Base-by-base conservation (phyloP, 176 grass and related monocot species). In the Chrysopogon serrulatus region DNA sequence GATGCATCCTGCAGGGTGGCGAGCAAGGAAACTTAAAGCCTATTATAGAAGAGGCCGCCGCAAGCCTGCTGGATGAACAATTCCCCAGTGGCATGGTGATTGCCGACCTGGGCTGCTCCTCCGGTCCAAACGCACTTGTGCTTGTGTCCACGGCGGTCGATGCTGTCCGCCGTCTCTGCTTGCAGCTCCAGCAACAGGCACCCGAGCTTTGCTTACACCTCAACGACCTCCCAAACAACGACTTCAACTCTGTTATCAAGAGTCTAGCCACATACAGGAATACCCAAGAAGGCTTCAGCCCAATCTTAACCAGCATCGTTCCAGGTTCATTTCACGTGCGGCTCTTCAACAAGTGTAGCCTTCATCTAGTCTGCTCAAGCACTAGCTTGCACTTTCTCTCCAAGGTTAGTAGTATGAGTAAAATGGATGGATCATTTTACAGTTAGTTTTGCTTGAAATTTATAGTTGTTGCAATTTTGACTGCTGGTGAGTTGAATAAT, bases 301-400 rank as follows among this genome's bases (percentile, higher is more conserved):
- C 42, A 8, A 12, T 84, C 45, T 2, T 76, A 0, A 31, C 73
- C 18, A 31, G 82, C 73, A 10, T 84, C 24, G 44, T 76, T 10
- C 82, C 82, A 4, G 82, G 82, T 16, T 84, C 82, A 2, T 84
- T 84, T 18, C 60, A 84, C 34, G 82, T 43, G 2, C 59, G 72
- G 3, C 82, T 84, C 4, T 76, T 84, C 59, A 49, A 26, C 7
- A 66, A 34, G 4, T 1, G 17, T 35, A 65, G 54, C 44, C 6
- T 84, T 10, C 82, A 84, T 67, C 10, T 84, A 10, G n/a, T 76
- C 6, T 84, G 82, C 44, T 53, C 72, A 1, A 53, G 32, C 16
- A 18, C 8, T 15, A 84, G 82, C 24, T 47, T 84, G 24, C 82
- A 84, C 2, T 84, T 60, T 71, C 72, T 84, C 44, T 76, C 82